Base-by-base conservation (phyloP, 78 protist genomes). In the Dictyostelium purpureum region DNA sequence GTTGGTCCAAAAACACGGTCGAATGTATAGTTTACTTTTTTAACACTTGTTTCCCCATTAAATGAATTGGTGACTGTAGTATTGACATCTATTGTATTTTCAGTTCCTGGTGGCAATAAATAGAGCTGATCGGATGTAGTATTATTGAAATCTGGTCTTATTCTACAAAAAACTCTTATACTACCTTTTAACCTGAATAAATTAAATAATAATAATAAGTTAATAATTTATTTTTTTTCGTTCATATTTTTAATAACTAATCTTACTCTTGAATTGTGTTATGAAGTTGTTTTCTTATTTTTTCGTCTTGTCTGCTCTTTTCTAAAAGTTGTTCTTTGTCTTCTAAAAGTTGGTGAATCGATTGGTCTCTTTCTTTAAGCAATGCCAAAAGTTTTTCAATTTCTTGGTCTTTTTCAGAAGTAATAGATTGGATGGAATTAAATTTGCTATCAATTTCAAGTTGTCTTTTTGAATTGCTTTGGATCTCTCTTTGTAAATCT, bases 111-210 rank as follows among this genome's bases (percentile, higher is more conserved):
- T 65, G 75, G 77, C 7, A 65, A 51, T 28, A 33, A 14, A 24
- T 42, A 31, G 21, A 35, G 71, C 21, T 10, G 71, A n/a, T 1
- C 67, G 28, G n/a, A 12, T 31, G 63, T 63, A 6, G 38, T 28
- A 40, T 14, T 11, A 49, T 7, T 49, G 52, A 35, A 35, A 7
- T 40, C 19, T 10, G 99, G 99, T 12, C 97, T 94, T 12, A 95
- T 33, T 26, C 99, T 85, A 90, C 97, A 95, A 79, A 83, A 92
- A 24, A 97, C 99, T 42, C 99, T 92, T 70, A 96, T 96, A 51
- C 90, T 94, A 31, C 98, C 98, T 89, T 87, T 76, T 21, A 94
- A 76, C n/a, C n/a, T n/a, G n/a, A n/a, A n/a, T n/a, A n/a, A n/a
- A n/a, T n/a, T n/a, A n/a, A n/a, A n/a, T n/a, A n/a, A n/a, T n/a